Evolutionary conservation across 768 basidiomycete genomes (phyloP).

Genomic region (Boletus rex-veris): DNA sequence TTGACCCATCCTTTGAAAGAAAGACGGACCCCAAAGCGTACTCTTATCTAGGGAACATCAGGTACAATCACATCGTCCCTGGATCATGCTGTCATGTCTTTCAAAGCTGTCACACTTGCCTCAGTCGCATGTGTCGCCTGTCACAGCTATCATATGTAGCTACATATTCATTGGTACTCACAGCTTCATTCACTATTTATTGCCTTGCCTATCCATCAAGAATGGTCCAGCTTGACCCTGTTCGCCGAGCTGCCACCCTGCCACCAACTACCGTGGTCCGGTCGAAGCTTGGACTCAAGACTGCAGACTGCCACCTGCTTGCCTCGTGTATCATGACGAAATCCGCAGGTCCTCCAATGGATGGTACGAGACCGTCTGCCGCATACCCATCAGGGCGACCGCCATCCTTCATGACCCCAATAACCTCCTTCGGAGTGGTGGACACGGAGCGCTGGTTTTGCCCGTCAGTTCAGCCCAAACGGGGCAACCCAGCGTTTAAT

Average conservation of each 20-base stretch:
- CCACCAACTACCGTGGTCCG: conserved; percentile 18
- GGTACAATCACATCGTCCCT: conserved; percentile 6
- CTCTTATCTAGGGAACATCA: neutral
- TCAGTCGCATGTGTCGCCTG: neutral
- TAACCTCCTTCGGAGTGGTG: conserved; percentile 48
- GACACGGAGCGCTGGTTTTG: conserved; percentile 46
- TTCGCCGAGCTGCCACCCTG: conserved; percentile 16
- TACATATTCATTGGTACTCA: neutral
- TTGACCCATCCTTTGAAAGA: neutral
- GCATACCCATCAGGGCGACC: neutral
- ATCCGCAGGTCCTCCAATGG: conserved; percentile 46
- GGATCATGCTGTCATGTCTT: neutral
- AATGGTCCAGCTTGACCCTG: conserved; percentile 14
- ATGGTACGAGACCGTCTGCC: conserved; percentile 32
- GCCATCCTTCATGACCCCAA: conserved; percentile 31
- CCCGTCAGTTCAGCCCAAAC: conserved; percentile 2
- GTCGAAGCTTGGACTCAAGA: conserved; percentile 43
- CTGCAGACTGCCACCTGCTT: conserved; percentile 41
- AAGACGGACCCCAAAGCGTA: no score
- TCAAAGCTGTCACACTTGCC: neutral
- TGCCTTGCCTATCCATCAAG: conserved; percentile 7
- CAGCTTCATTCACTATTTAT: neutral
- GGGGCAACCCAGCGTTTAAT: neutral
- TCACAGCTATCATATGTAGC: neutral
- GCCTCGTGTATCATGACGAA: conserved; percentile 57